Base-by-base conservation (phyloP, 2,329 filamentous ascomycete genomes). In the Neopestalotiopsis sp. region DNA sequence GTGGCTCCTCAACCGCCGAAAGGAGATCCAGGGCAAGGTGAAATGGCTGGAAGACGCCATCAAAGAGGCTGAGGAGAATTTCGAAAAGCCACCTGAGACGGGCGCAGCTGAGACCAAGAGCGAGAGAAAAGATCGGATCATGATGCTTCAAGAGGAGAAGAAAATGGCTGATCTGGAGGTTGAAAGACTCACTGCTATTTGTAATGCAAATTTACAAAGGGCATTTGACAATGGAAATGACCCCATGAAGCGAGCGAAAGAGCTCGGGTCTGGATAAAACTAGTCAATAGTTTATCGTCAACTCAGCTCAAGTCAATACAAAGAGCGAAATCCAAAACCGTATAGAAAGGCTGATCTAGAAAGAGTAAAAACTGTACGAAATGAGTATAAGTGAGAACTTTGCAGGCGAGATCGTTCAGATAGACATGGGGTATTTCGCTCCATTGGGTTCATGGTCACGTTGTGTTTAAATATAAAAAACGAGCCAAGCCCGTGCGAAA, bases 201-300 rank as follows among this genome's bases (percentile, higher is more conserved):
- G 24, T 28, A 28, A 64, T 2, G 40, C n/a, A 12, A 32, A 20
- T 10, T 30, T 49, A 38, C n/a, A 53, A 10, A 45, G 45, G 40
- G 61, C 61, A 12, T 64, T 28, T 53, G 61, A 49, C 13, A 64
- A 64, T 38, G 61, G 61, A 12, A 45, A 64, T 5, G 61, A 64
- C 17, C 61, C 61, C 34, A 20, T n/a, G 17, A 64, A 64, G 42
- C 20, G 40, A 20, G 20, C 42, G 9, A 49, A 45, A 49, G 61
- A 64, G 40, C 38, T 64, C 10, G 20, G n/a, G 14, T 17, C 17
- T 17, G 45, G n/a, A 20, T 53, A n/a, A 53, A 53, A 28, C 24
- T 28, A 28, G 24, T 28, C 24, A 28, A 28, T 28, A 28, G 24
- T 28, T 28, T 28, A 28, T 28, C 24, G 24, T 28, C 24, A 28